These are phyloP conservation scores for Akanthomyces dipterigenus DNA, from an alignment of 2,329 filamentous ascomycete genomes.

Conservation along the genomic window DNA sequence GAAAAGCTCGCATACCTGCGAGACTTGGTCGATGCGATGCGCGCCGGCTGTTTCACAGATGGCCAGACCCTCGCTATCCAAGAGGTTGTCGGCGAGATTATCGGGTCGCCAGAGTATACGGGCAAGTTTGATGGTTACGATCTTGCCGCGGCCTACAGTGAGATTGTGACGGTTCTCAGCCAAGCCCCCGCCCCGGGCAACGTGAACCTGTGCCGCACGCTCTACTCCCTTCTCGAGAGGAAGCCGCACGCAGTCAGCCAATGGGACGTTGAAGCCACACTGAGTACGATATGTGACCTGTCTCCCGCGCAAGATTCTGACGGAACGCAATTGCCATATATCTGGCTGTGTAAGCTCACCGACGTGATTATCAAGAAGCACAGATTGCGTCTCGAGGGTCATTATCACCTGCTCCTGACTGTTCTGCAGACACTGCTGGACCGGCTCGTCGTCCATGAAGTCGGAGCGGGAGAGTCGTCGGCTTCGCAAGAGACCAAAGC, in stretches of 20 bases:
- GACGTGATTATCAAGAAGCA: constrained; percentile 53
- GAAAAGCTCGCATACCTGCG: constrained; percentile 33
- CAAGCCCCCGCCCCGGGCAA: constrained; percentile 25
- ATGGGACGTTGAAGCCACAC: constrained; percentile 50
- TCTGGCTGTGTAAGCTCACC: constrained; percentile 45
- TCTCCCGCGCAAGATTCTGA: constrained; percentile 12
- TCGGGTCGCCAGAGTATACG: constrained; percentile 26
- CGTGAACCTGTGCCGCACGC: constrained; percentile 32
- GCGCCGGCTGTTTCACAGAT: constrained; percentile 24
- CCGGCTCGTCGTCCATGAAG: constrained; percentile 37
- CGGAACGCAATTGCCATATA: constrained; percentile 30
- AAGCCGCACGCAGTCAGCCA: constrained; percentile 46
- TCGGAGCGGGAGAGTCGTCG: constrained; percentile 13
- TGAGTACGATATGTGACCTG: constrained; percentile 38
- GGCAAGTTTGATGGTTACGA: constrained; percentile 26
- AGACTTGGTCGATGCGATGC: constrained; percentile 28
- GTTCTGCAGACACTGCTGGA: constrained; percentile 50
- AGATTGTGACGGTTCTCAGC: constrained; percentile 29
- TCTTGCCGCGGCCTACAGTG: constrained; percentile 35
- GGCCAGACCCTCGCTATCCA: constrained; percentile 40
- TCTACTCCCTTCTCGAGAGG: constrained; percentile 43
- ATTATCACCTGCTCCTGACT: constrained; percentile 51
- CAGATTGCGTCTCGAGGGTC: constrained; percentile 53
- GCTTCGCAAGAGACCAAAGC: constrained; percentile 37
- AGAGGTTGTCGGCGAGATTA: constrained; percentile 33